These are phyloP conservation scores for Diaporthe vaccinii DNA, from an alignment of 2,329 filamentous ascomycete species.

Conservation along the genomic window DNA sequence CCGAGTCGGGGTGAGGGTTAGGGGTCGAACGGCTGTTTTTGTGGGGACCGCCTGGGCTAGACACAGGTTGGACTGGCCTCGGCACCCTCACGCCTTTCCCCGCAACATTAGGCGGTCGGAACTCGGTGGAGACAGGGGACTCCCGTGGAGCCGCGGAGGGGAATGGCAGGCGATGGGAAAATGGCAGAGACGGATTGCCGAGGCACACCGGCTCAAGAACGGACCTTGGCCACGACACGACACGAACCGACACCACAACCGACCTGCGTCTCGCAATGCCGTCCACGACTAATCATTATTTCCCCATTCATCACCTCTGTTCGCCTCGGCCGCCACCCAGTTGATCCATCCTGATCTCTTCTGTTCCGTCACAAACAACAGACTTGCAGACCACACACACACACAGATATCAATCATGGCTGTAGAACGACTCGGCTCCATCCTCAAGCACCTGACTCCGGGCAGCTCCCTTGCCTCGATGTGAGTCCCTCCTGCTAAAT, in stretches of 20 bases:
- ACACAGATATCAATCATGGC: constrained; percentile 70
- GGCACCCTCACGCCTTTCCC: background rate
- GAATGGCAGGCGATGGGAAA: constrained; percentile 6
- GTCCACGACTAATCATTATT: constrained; percentile 12
- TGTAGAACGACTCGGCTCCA: constrained; percentile 86
- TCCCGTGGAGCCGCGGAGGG: constrained; percentile 17
- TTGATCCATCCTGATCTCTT: background rate
- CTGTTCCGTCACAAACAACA: background rate
- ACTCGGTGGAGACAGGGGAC: constrained; percentile 18
- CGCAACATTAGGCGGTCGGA: constrained; percentile 1
- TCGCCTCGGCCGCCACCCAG: background rate
- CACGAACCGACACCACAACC: constrained; percentile 30
- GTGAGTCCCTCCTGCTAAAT: constrained; percentile 65
- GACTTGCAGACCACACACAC: background rate
- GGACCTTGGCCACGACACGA: constrained; percentile 32
- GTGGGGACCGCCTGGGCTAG: background rate
- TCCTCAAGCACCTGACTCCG: constrained; percentile 88
- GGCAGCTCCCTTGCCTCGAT: constrained; percentile 80
- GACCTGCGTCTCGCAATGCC: constrained; percentile 21
- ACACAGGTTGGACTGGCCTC: background rate
- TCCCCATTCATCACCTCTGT: background rate
- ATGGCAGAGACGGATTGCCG: constrained; percentile 25
- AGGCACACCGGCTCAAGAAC: constrained; percentile 30
- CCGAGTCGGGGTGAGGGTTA: background rate
- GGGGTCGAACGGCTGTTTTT: background rate